Base-by-base conservation (phyloP, 1,284 basidiomycete species). In the Crucibulum cyathiforme region DNA sequence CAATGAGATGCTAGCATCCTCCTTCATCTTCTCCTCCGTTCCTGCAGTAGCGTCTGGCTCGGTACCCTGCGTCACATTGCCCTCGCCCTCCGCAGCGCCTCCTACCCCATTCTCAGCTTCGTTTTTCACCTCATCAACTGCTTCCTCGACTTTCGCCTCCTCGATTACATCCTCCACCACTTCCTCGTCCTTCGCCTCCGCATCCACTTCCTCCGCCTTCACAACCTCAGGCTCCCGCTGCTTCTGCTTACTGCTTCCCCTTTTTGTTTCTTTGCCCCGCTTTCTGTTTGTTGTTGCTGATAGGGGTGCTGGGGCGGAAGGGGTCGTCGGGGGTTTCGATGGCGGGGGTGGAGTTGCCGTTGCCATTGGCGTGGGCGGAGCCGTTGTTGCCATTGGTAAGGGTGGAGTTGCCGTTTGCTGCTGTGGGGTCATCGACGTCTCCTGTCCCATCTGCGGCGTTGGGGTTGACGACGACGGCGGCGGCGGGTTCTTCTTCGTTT, bases 171-270 rank as follows among this genome's bases (percentile, higher is more conserved):
- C 49, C 34, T 46, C 56, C 31, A 19, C 56, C 34, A 19, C 43
- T 24, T 13, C 41, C 35, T 17, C 52, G 46, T 49, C 45, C 19
- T 53, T 63, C 15, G 36, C 67, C 31, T 55, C 62, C 24, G 58
- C 63, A 35, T 67, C 71, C 57, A 64, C 41, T 43, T 41, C 54
- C 49, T 49, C 36, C 31, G 13, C 37, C 17, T n/a, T 46, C 34
- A 24, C 24, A 24, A 24, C 24, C 24, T 24, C 24, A 24, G 24
- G 24, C 24, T 24, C 24, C 24, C 24, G 4, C 24, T 24, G 24
- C 24, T 24, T 24, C 24, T 24, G 24, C 24, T 24, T 24, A 24
- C 24, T 24, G 24, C 24, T 4, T 24, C 24, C 24, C 24, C 24
- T 24, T 19, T 50, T 50, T 46, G 38, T 38, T 43, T 50, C 35